These are phyloP conservation scores for Meripilus lineatus DNA, from an alignment of 1,284 basidiomycete species.

Conservation along the genomic window DNA sequence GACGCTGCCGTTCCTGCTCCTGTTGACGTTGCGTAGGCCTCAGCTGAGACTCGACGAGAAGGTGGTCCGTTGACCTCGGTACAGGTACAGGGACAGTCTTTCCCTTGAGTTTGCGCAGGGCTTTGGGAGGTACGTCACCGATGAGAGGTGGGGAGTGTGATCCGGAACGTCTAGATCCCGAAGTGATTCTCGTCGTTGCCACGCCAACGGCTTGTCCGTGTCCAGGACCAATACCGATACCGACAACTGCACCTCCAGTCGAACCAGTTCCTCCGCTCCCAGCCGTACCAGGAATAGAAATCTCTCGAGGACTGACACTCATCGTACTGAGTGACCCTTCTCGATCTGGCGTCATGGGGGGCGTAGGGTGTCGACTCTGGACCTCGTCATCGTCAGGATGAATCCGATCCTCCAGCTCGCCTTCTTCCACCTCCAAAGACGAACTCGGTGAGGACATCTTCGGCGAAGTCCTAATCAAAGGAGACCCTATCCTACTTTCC, in stretches of 20 bases:
- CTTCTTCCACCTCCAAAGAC: not conserved
- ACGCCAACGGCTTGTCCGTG: too few species aligned
- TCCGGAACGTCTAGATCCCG: conserved; percentile 9
- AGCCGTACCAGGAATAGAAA: conserved; percentile 5
- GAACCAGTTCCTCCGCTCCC: too few species aligned
- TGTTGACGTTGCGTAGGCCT: too few species aligned
- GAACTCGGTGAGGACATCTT: too few species aligned
- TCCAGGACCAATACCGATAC: too few species aligned
- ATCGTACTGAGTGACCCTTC: conserved; percentile 25
- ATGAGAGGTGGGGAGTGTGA: conserved; percentile 16
- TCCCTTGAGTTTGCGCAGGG: conserved; percentile 13
- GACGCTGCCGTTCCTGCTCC: not conserved
- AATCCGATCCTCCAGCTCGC: not conserved
- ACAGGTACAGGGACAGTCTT: too few species aligned
- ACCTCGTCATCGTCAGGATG: not conserved
- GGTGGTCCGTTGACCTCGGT: conserved; percentile 4
- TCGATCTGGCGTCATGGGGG: conserved; percentile 30
- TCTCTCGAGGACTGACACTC: conserved; percentile 19
- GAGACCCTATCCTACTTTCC: too few species aligned
- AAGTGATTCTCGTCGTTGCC: too few species aligned
- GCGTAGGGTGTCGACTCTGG: conserved; percentile 14
- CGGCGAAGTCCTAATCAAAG: too few species aligned
- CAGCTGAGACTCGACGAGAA: not conserved
- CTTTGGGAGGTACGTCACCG: conserved; percentile 13
- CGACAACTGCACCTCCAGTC: too few species aligned